Percentiles rank a stretch among this genome's conserved stretches.
phyloP scores from a whole-genome alignment of 2,329 filamentous ascomycete species.

The Trichoderma atrobrunneum region DNA sequence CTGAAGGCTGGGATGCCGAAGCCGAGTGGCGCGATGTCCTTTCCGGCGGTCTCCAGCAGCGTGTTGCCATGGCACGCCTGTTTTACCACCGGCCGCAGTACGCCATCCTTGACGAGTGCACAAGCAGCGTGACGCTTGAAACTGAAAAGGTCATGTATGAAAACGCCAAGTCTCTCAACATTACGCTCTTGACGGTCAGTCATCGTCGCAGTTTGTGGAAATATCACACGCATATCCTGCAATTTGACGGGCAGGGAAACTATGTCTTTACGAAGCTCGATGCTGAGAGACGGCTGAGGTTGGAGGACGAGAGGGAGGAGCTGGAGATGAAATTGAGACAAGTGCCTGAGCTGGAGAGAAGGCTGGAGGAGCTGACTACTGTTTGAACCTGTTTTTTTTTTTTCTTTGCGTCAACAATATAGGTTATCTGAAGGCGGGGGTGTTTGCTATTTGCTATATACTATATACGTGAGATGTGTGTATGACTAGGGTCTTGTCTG shows the following conservation, averaged over 20 bases:
- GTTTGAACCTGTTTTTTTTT: conserved; percentile 20
- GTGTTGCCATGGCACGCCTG: conserved; percentile 91
- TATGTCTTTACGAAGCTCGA: conserved; percentile 89
- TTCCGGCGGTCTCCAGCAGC: conserved; percentile 88
- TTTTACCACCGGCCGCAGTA: conserved; percentile 94
- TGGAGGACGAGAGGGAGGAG: conserved; percentile 97
- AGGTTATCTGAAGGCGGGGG: neutral
- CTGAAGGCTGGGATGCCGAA: conserved; percentile 83
- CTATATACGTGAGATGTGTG: neutral
- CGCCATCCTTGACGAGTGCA: conserved; percentile 96
- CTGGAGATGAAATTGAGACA: conserved; percentile 80
- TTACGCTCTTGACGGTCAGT: conserved; percentile 95
- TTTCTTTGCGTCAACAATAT: neutral
- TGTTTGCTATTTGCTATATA: neutral
- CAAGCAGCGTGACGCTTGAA: conserved; percentile 89
- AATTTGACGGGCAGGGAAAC: conserved; percentile 92
- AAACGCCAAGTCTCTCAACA: conserved; percentile 83
- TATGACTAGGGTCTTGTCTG: neutral
- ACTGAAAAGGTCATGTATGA: conserved; percentile 97
- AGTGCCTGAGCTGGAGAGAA: conserved; percentile 82
- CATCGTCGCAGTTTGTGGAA: conserved; percentile 92
- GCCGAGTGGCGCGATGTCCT: conserved; percentile 96
- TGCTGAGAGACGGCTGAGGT: conserved; percentile 75
- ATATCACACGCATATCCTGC: conserved; percentile 90
- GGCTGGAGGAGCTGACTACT: conserved; percentile 72